Conservation (phyloP, 2,329 filamentous ascomycete genomes). For the Alternaria metachromatica region DNA sequence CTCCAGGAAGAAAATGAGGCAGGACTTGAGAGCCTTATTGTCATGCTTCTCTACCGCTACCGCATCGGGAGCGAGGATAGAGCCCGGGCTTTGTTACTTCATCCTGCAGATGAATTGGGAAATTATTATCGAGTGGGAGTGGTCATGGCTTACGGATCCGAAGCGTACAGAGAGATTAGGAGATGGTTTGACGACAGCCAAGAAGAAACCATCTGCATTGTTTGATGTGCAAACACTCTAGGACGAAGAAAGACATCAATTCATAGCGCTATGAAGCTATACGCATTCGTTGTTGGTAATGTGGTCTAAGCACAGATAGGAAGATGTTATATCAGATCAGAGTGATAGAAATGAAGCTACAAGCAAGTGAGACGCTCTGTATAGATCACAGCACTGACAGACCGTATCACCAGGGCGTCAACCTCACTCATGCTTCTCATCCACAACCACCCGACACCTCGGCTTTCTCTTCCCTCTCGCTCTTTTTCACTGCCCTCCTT, state of each 20-base stretch:
- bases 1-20: background rate
- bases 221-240: rapidly evolving
- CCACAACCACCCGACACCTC: too few species aligned
- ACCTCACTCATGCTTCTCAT: too few species aligned
- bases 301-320: too few species aligned
- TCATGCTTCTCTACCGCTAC: background rate
- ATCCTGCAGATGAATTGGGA: background rate
- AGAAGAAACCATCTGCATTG: background rate
- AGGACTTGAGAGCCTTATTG: background rate
- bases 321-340: too few species aligned
- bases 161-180: rapidly evolving
- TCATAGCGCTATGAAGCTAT: too few species aligned
- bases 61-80: rapidly evolving
- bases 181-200: rapidly evolving
- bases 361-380: too few species aligned
- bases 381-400: too few species aligned
- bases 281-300: too few species aligned
- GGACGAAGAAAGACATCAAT: too few species aligned
- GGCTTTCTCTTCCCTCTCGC: rapidly evolving
- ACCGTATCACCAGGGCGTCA: too few species aligned
- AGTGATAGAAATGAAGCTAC: too few species aligned
- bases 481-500: background rate
- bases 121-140: background rate
- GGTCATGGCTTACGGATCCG: rapidly evolving
- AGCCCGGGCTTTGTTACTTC: background rate